Evolutionary conservation across 495 filamentous ascomycete species (phyloP).

Genomic region (Aspergillus haitiensis): DNA sequence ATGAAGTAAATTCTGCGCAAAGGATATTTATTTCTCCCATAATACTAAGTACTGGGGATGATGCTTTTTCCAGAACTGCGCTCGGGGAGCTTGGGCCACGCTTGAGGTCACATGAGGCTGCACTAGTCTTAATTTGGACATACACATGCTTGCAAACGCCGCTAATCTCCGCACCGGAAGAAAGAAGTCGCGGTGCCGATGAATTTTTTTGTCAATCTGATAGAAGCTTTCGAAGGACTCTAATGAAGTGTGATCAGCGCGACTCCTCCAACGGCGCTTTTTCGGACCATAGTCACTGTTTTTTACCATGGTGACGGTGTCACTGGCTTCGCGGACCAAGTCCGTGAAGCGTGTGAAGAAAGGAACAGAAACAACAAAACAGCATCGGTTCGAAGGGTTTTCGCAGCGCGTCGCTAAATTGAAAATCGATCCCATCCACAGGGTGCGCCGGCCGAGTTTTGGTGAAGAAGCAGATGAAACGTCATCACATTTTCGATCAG

Average conservation of each 20-base stretch:
- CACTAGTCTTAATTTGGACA: conserved; percentile 19
- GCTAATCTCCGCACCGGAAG: conserved; percentile 39
- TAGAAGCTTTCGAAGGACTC: conserved; percentile 26
- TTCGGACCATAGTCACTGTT: conserved; percentile 22
- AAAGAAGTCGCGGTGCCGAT: conserved; percentile 39
- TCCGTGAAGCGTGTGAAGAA: conserved; percentile 59
- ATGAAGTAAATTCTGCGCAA: conserved; percentile 16
- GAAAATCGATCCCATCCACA: conserved; percentile 87
- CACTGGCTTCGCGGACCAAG: conserved; percentile 65
- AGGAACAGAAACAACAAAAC: conserved; percentile 71
- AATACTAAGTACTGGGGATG: background rate
- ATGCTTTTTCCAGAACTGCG: conserved; percentile 1
- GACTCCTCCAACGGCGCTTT: conserved; percentile 37
- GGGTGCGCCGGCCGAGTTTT: conserved; percentile 77
- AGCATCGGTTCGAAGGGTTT: conserved; percentile 89
- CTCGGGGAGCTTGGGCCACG: conserved; percentile 30
- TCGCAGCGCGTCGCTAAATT: conserved; percentile 89
- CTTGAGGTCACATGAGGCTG: conserved; percentile 32
- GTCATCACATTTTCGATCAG: conserved; percentile 77
- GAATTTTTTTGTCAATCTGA: conserved; percentile 49
- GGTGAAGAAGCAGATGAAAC: conserved; percentile 68
- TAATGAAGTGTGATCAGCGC: conserved; percentile 2
- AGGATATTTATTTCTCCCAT: conserved; percentile 7
- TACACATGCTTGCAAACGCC: conserved; percentile 19
- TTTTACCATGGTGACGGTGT: conserved; percentile 54